A percentile compares a stretch with the other conserved stretches of the same genome.
These are phyloP conservation scores for Pelargonium australe DNA, from an alignment of 441 rosid genomes.

Conservation along the genomic window DNA sequence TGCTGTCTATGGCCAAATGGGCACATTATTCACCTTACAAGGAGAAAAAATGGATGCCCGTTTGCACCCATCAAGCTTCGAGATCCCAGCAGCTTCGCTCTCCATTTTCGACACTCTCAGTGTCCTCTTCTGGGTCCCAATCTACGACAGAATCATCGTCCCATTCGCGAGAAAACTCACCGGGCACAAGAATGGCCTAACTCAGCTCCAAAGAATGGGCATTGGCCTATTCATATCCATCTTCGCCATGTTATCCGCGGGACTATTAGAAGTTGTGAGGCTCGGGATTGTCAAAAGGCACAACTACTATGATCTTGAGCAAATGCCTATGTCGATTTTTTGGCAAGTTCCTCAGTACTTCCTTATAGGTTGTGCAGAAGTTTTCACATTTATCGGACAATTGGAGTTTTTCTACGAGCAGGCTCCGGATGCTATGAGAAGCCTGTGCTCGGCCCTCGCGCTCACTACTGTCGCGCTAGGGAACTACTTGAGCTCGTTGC, in stretches of 20 bases:
- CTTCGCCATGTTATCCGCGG: slow-evolving; percentile 65
- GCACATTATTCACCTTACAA: slow-evolving; percentile 77
- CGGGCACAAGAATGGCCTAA: slow-evolving; percentile 73
- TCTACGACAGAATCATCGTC: slow-evolving; percentile 64
- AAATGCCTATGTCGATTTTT: slow-evolving; percentile 70
- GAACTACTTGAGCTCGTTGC: slow-evolving; percentile 69
- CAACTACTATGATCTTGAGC: slow-evolving; percentile 51
- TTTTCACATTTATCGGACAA: slow-evolving; percentile 78
- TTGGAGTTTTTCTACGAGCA: slow-evolving; percentile 88
- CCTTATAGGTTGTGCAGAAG: slow-evolving; percentile 84
- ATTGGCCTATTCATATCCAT: slow-evolving; percentile 80
- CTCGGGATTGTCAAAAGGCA: slow-evolving; percentile 43
- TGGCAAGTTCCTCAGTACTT: slow-evolving; percentile 92
- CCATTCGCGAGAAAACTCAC: slow-evolving; percentile 63
- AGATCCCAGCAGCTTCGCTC: slow-evolving; percentile 86
- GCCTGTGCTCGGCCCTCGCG: slow-evolving; percentile 75
- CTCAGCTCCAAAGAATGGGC: slow-evolving; percentile 89
- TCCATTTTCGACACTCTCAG: slow-evolving; percentile 82
- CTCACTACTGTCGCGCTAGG: slow-evolving; percentile 76
- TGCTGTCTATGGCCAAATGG: slow-evolving; percentile 77
- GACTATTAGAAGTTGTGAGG: slow-evolving; percentile 52
- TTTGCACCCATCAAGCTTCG: slow-evolving; percentile 52
- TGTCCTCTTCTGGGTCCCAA: slow-evolving; percentile 80
- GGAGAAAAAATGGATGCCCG: slow-evolving; percentile 85
- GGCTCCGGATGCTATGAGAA: slow-evolving; percentile 94